Base-by-base conservation (phyloP, 169 alveolate genomes). In the Plasmodium chabaudi region DNA sequence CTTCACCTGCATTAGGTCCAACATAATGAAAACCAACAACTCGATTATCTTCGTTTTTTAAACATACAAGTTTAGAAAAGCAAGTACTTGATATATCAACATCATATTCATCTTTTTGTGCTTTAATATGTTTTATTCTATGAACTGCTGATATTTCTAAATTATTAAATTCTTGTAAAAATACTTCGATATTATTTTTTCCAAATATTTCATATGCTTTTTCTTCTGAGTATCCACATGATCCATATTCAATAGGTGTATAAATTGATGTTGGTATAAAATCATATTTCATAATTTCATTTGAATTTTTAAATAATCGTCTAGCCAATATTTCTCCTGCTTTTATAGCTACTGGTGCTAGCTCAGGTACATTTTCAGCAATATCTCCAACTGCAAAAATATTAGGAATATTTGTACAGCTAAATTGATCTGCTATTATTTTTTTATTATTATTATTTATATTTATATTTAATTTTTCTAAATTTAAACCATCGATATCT, bases 1-100 rank as follows among this genome's bases (percentile, higher is more conserved):
- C 96, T 93, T 99, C 99, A 4, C 99, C 99, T 9, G 99, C 99
- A 93, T 98, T 95, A 7, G 99, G 99, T 12, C 99, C 99, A 51
- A 98, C 98, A 72, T 96, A 97, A 92, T 99, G 99, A 92, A 98
- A 93, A 42, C 99, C 99, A 15, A 98, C 93, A 9, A 98, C 99
- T 89, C 89, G 91, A 67, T 95, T 93, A 67, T 95, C 95, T 34
- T 97, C 98, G 74, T 94, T 93, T 87, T 92, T 96, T 74, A 94
- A 89, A 65, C 98, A 98, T 59, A 98, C 86, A 17, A 98, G 94
- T 91, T 98, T 98, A 12, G 98, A 93, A 75, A 97, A 94, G 53
- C 99, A 97, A 15, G 95, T 94, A 34, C 96, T 96, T 21, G 97
- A 92, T 51, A 89, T 63, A 72, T 94, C 97, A 60, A 65, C 64